These are phyloP conservation scores for Closterium sp. DNA, from an alignment of 139 green algal genomes.

Conservation along the genomic window DNA sequence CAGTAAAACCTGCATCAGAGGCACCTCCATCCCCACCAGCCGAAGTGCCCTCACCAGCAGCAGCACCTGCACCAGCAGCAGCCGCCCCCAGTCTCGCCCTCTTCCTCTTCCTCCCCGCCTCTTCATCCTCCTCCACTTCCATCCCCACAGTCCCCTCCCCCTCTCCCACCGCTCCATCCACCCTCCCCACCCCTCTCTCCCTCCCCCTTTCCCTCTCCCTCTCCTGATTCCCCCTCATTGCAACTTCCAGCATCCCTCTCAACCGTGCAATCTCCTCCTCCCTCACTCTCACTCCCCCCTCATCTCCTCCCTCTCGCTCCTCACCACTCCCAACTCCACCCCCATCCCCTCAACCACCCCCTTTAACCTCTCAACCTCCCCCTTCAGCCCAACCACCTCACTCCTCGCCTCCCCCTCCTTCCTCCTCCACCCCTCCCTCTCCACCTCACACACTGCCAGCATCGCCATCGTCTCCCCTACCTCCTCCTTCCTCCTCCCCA, in stretches of 20 bases:
- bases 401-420: background rate
- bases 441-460: background rate
- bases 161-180: background rate
- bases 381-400: background rate
- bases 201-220: background rate
- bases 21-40: background rate
- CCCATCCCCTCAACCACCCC: background rate
- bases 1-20: background rate
- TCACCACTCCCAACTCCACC: background rate
- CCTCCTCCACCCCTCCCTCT: background rate
- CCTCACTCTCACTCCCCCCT: background rate
- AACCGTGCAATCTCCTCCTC: background rate
- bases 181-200: background rate
- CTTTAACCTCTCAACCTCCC: background rate
- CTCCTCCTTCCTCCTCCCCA: background rate
- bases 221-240: background rate
- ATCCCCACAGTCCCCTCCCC: background rate
- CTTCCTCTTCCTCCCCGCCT: background rate
- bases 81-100: background rate
- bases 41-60: background rate
- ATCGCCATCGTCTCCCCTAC: background rate
- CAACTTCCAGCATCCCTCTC: background rate
- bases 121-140: background rate
- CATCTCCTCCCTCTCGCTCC: background rate
- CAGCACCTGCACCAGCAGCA: background rate